phyloP scores from a whole-genome alignment of 148 eudicot species.

The Pharnaceum exiguum region DNA sequence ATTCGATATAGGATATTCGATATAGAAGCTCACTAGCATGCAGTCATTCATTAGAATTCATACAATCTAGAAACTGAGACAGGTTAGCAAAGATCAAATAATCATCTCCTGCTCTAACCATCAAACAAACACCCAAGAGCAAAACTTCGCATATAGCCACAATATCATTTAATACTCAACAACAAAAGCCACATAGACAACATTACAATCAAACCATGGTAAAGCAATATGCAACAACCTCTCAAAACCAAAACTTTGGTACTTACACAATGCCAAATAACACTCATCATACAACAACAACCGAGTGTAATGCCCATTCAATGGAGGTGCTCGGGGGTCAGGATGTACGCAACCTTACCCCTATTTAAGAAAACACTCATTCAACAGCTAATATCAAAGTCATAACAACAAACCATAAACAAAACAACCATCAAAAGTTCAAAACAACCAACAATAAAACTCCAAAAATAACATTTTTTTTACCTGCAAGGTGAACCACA shows the following conservation, averaged over 20 bases:
- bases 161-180: no score
- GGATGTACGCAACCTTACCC: slow-evolving; percentile 1
- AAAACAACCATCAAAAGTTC: not conserved
- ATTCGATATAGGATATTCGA: no score
- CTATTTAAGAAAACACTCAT: not conserved
- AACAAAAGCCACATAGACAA: not conserved
- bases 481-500: slow-evolving; percentile 99
- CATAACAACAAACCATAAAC: not conserved
- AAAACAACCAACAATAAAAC: not conserved
- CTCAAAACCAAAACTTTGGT: not conserved
- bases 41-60: no score
- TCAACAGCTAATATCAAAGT: not conserved
- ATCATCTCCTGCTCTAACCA: no score
- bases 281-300: slow-evolving; percentile 3
- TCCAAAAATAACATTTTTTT: not conserved
- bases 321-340: no score
- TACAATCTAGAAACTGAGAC: no score
- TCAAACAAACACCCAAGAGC: no score
- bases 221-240: not conserved
- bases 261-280: not conserved
- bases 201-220: not conserved
- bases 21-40: no score
- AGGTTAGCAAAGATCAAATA: no score
- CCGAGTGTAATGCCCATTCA: not conserved
- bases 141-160: no score